Conservation (phyloP, 805 yeast genomes). For the Brettanomyces custersianus region DNA sequence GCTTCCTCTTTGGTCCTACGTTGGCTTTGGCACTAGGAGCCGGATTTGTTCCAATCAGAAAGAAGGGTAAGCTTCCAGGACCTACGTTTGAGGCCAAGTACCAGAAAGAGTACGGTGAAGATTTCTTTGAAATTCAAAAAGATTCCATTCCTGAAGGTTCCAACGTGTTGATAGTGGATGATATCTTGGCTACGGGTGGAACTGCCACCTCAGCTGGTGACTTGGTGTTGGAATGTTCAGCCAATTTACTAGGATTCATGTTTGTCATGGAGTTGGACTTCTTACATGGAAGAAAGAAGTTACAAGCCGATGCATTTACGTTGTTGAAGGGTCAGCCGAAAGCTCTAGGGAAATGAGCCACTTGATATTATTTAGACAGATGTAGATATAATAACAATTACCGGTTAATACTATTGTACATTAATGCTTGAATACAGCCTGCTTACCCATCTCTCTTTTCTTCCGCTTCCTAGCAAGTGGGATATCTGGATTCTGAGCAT, state of each 20-base stretch:
- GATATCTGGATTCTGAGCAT: slow-evolving; percentile 11
- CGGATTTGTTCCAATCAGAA: slow-evolving; percentile 93
- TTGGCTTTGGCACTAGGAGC: slow-evolving; percentile 83
- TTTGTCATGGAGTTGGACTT: slow-evolving; percentile 94
- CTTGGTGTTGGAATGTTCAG: slow-evolving; percentile 59
- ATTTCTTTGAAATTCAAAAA: slow-evolving; percentile 80
- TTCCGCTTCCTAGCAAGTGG: slow-evolving; percentile 21
- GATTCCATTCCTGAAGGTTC: slow-evolving; percentile 75
- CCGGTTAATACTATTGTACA: slow-evolving; percentile 3
- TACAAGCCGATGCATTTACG: slow-evolving; percentile 83
- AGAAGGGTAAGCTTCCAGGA: slow-evolving; percentile 94
- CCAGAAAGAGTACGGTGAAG: slow-evolving; percentile 88
- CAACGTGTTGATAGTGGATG: slow-evolving; percentile 84
- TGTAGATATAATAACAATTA: too few relatives aligned
- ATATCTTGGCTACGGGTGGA: slow-evolving; percentile 97
- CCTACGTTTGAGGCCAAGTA: slow-evolving; percentile 61
- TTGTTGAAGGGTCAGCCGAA: slow-evolving; percentile 76
- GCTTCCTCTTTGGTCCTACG: slow-evolving; percentile 93
- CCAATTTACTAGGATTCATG: slow-evolving; percentile 66
- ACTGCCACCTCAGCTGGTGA: slow-evolving; percentile 92
- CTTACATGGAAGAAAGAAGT: slow-evolving; percentile 85
- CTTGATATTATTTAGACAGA: too few relatives aligned
- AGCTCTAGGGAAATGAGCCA: too few relatives aligned
- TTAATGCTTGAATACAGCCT: slow-evolving; percentile 21
- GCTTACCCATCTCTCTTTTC: slow-evolving; percentile 19